A percentile compares a stretch with the other conserved stretches of the same genome.
Evolutionary conservation across 495 filamentous ascomycete species (phyloP).

Genomic region (Chaetomium cochliodes): DNA sequence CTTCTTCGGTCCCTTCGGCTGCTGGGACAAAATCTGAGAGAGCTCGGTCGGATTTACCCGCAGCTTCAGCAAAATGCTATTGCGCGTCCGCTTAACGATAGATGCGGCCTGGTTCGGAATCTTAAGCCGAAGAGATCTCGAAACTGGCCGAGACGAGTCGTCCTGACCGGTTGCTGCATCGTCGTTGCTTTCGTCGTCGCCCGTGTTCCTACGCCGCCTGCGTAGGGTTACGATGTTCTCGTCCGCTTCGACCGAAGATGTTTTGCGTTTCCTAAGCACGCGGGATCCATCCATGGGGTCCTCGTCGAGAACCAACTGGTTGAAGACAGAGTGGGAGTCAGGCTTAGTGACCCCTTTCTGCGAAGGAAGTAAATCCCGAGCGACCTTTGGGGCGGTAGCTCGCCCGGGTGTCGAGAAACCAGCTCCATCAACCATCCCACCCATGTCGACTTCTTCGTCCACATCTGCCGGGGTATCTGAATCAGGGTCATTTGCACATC

Average conservation of each 20-base stretch:
- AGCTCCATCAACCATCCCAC: slow-evolving; percentile 39
- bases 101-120: slow-evolving; percentile 25
- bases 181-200: slow-evolving; percentile 39
- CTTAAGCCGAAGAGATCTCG: slow-evolving; percentile 46
- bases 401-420: slow-evolving; percentile 38
- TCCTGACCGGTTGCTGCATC: slow-evolving; percentile 32
- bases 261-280: slow-evolving; percentile 82
- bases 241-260: slow-evolving; percentile 49
- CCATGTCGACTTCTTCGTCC: slow-evolving; percentile 41
- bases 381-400: slow-evolving; percentile 54
- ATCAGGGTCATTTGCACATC: slow-evolving; percentile 66
- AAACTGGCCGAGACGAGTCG: slow-evolving; percentile 37
- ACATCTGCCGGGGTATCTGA: slow-evolving; percentile 35
- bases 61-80: slow-evolving; percentile 47
- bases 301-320: slow-evolving; percentile 72
- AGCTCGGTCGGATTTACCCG: slow-evolving; percentile 60
- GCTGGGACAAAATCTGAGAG: slow-evolving; percentile 54
- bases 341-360: slow-evolving; percentile 66
- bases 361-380: slow-evolving; percentile 73
- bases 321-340: slow-evolving; percentile 85
- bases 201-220: slow-evolving; percentile 46
- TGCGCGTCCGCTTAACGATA: slow-evolving; percentile 43
- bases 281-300: slow-evolving; percentile 84
- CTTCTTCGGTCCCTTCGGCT: slow-evolving; percentile 50
- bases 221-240: slow-evolving; percentile 45